Evolutionary conservation across 1,284 basidiomycete genomes (phyloP).

Genomic region (Apiotrichum veenhuisii): DNA sequence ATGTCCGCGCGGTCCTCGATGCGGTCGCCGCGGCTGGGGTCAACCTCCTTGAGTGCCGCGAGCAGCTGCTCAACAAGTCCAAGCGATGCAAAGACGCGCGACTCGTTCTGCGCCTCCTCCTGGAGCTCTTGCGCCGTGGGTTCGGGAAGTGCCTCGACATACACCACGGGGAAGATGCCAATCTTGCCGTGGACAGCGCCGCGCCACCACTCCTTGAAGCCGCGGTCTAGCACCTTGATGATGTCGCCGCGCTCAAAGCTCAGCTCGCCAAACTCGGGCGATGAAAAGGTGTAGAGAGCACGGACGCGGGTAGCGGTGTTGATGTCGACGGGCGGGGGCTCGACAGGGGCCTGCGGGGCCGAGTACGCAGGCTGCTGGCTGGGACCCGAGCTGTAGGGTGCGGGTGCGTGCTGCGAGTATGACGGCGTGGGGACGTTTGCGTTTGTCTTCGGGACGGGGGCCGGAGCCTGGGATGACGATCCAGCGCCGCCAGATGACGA

Average conservation of each 20-base stretch:
- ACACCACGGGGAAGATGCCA: conserved; percentile 97
- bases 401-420: conserved; percentile 6
- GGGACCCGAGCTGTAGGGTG: conserved; percentile 21
- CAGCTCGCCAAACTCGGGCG: conserved; percentile 85
- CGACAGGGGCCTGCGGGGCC: conserved; percentile 29
- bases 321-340: conserved; percentile 41
- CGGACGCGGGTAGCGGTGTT: conserved; percentile 71
- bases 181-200: conserved; percentile 88
- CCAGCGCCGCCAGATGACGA: conserved; percentile 36
- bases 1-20: conserved; percentile 93
- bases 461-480: conserved; percentile 38
- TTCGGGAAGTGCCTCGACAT: conserved; percentile 89
- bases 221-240: conserved; percentile 91
- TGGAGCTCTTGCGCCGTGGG: conserved; percentile 74
- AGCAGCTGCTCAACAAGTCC: conserved; percentile 82
- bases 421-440: neutral
- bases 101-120: conserved; percentile 83
- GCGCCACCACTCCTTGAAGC: conserved; percentile 98
- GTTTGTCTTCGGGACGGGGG: conserved; percentile 1
- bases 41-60: conserved; percentile 70
- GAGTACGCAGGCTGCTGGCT: conserved; percentile 10
- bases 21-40: conserved; percentile 70
- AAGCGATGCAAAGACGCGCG: conserved; percentile 59
- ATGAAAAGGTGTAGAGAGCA: conserved; percentile 85
- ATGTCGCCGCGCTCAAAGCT: conserved; percentile 90